A percentile compares a stretch with the other conserved stretches of the same genome.
Evolutionary conservation across 2,329 filamentous ascomycete genomes (phyloP).

Genomic region (Sphaerulina vaccinii): DNA sequence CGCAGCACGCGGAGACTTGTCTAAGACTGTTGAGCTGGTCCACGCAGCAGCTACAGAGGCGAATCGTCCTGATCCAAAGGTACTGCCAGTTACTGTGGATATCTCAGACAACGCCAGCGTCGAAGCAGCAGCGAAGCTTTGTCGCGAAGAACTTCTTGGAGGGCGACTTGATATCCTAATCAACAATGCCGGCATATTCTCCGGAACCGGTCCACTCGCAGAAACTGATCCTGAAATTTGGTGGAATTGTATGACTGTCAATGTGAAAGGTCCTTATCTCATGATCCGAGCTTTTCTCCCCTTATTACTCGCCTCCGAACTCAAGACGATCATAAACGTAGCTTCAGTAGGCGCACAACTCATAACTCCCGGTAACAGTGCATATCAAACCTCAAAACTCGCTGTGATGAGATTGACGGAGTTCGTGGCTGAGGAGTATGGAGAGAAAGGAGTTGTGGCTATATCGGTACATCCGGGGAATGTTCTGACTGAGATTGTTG

Average conservation of each 20-base stretch:
- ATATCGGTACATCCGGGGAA: slow-evolving; percentile 46
- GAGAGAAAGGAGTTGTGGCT: slow-evolving; percentile 43
- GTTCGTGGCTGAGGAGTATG: slow-evolving; percentile 47
- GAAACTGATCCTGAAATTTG: slow-evolving; percentile 4
- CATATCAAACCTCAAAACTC: slow-evolving; percentile 51
- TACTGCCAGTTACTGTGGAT: slow-evolving; percentile 48
- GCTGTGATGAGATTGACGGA: slow-evolving; percentile 48
- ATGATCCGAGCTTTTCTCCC: slow-evolving; percentile 48
- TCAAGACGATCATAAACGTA: slow-evolving; percentile 47
- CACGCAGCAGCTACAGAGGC: slow-evolving; percentile 40
- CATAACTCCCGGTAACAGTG: slow-evolving; percentile 33
- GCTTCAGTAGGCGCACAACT: slow-evolving; percentile 44
- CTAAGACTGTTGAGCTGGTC: slow-evolving; percentile 40
- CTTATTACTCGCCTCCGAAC: slow-evolving; percentile 35
- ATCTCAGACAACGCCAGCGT: slow-evolving; percentile 43
- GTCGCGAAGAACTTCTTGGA: slow-evolving; percentile 36
- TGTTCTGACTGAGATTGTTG: neutral
- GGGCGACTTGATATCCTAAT: slow-evolving; percentile 40
- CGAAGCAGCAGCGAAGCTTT: slow-evolving; percentile 36
- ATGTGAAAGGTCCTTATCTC: slow-evolving; percentile 47
- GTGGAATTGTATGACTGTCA: slow-evolving; percentile 37
- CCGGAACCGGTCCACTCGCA: neutral
- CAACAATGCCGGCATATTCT: slow-evolving; percentile 39
- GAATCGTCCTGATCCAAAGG: slow-evolving; percentile 36
- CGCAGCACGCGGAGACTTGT: slow-evolving; percentile 52